Evolutionary conservation across 2,329 filamentous ascomycete genomes (phyloP), one percentile per base, ranked within the genome.

Genomic region (Fusarium virguliforme): DNA sequence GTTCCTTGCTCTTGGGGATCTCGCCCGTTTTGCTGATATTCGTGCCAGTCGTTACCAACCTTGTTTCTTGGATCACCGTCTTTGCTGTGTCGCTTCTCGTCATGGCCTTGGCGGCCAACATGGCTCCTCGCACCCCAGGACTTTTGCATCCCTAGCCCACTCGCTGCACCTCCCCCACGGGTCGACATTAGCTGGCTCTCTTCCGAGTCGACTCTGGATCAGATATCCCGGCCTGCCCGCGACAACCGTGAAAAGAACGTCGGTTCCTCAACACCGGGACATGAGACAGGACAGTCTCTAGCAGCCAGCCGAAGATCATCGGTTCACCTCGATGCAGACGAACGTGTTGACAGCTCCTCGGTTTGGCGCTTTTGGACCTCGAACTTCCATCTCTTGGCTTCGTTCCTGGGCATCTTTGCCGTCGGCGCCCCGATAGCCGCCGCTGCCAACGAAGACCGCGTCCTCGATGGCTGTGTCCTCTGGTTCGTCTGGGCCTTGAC

Each of bases 401-500:
- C 74, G 4, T 71, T 83, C 43, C 32, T 79, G 7, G 65, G 76
- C 8, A 76, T 83, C 9, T 70, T 83, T 4, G 34, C 77, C 1
- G 35, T 86, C 8, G 85, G 85, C 2, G 65, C 85, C 0, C 85
- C 85, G 0, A 64, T 87, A 0, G 81, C 84, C 1, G 70, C 75
- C 3, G 41, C 62, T 0, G 68, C 71, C 0, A 62, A 74, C 2
- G 80, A 82, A 56, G 79, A 83, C 24, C 78, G 81, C 0, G 73
- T 82, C 2, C 79, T 89, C 4, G 83, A 88, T 38, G 83, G 83
- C 1, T 83, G 81, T 26, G 78, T 84, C 12, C 76, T 88, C 4
- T 83, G 86, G 73, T 83, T 85, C 40, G 68, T 85, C 43, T 90
- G 88, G 88, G 80, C 83, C 10, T 74, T 78, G 15, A 80, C 81